Evolutionary conservation across 116 monocot genomes (phyloP).

Genomic region (Thalassia testudinum): DNA sequence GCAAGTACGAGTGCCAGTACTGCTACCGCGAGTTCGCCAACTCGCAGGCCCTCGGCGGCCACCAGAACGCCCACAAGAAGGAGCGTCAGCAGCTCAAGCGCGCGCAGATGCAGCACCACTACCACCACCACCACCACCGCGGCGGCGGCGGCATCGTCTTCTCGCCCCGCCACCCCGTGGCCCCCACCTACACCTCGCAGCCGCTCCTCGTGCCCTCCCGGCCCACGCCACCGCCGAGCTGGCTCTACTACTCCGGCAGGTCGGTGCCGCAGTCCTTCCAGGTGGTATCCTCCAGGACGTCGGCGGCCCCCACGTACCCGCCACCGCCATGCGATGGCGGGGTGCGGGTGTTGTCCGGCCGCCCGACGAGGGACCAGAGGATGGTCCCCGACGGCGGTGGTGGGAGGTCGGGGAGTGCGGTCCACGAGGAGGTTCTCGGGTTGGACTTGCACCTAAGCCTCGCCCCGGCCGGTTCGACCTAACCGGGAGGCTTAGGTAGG

Average conservation of each 20-base stretch:
- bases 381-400: not conserved
- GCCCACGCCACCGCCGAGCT: not conserved
- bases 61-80: constrained; percentile 99
- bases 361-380: no score
- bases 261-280: not conserved
- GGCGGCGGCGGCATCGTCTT: constrained; percentile 3
- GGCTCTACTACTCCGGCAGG: not conserved
- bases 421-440: constrained; percentile 17
- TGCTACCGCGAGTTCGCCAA: constrained; percentile 90
- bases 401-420: not conserved
- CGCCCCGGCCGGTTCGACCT: constrained; percentile 25
- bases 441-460: constrained; percentile 46
- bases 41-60: constrained; percentile 87
- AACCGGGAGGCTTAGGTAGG: not conserved
- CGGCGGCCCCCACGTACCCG: not conserved
- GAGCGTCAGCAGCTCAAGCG: constrained; percentile 66
- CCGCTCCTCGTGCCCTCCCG: constrained; percentile 15
- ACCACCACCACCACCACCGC: constrained; percentile 5
- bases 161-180: constrained; percentile 15
- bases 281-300: not conserved
- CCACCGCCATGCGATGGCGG: not conserved
- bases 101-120: constrained; percentile 21
- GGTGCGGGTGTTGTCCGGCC: not conserved
- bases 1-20: constrained; percentile 93
- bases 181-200: constrained; percentile 13